These are phyloP conservation scores for Clonostachys rhizophaga DNA, from an alignment of 2,329 filamentous ascomycete genomes.

Conservation along the genomic window DNA sequence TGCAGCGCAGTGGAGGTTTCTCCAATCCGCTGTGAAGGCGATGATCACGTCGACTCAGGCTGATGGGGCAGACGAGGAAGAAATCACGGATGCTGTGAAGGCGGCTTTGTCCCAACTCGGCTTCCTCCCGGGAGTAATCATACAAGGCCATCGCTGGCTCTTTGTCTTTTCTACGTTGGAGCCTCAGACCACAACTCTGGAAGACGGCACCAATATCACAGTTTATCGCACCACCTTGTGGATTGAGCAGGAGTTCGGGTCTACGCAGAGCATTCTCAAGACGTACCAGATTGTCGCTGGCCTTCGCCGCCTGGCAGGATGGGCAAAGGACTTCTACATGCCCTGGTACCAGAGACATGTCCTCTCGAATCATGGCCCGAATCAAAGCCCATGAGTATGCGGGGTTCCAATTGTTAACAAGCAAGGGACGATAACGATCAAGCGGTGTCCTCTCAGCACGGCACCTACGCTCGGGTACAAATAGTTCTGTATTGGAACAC, in stretches of 20 bases:
- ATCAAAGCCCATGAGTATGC: too few species aligned
- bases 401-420: too few species aligned
- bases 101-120: neutral
- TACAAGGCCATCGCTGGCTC: too few species aligned
- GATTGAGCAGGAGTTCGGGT: neutral
- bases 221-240: neutral
- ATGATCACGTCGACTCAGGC: neutral
- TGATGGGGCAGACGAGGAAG: too few species aligned
- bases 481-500: too few species aligned
- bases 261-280: neutral
- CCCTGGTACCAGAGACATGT: neutral
- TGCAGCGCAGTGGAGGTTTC: neutral
- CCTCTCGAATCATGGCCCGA: neutral
- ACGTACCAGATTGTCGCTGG: neutral
- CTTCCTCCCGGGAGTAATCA: neutral
- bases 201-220: neutral
- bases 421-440: too few species aligned
- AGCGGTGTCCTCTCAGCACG: too few species aligned
- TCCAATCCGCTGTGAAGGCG: neutral
- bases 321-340: neutral
- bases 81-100: neutral
- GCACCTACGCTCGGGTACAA: too few species aligned
- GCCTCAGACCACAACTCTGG: neutral
- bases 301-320: neutral
- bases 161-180: too few species aligned